Evolutionary conservation across 305 asterid species (phyloP), one percentile per base, ranked within the genome.

Genomic region (Fraxinus floribunda): DNA sequence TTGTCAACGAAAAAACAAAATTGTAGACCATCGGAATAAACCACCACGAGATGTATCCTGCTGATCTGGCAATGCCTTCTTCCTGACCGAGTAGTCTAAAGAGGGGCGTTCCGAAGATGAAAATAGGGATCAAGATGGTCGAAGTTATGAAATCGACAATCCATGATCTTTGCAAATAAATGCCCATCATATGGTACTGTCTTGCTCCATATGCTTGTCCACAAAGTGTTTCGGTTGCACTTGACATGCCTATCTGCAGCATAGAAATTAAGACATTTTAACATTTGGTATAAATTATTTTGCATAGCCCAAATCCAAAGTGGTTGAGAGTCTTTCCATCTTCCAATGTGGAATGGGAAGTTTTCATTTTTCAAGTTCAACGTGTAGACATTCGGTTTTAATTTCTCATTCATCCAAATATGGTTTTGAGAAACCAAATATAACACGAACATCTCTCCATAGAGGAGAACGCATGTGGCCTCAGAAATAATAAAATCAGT

Each of bases 131-230:
- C 15, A 90, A 79, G 60, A 90, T 81, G 57, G 91, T 88, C 66
- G 85, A 41, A 0, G 91, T 83, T 1, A 73, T 29, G 30, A 90
- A 82, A 83, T 90, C 93, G 5, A 90, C 90, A 74, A 90, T 20
- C 93, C 93, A 90, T 8, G 93, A 90, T 34, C 93, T 78, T 49
- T 90, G 93, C 84, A 90, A 85, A 87, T 85, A 90, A 78, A 90
- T 85, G 0, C 93, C 91, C 91, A 90, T 88, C 93, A 90, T 90
- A 75, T 90, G 93, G 86, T 85, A 55, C 62, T 90, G 93, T 39
- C 85, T 87, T 4, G 93, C 93, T 44, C 93, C 93, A 35, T 18
- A 90, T 62, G 93, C 93, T 86, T 90, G 93, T 22, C 93, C 93
- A 18, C 93, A 90, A 0, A 90, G 90, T 30, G 92, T 90, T 64